Percentiles rank a stretch among this genome's conserved stretches.
phyloP scores from a whole-genome alignment of 2,329 filamentous ascomycete species.

The Calycina marina region DNA sequence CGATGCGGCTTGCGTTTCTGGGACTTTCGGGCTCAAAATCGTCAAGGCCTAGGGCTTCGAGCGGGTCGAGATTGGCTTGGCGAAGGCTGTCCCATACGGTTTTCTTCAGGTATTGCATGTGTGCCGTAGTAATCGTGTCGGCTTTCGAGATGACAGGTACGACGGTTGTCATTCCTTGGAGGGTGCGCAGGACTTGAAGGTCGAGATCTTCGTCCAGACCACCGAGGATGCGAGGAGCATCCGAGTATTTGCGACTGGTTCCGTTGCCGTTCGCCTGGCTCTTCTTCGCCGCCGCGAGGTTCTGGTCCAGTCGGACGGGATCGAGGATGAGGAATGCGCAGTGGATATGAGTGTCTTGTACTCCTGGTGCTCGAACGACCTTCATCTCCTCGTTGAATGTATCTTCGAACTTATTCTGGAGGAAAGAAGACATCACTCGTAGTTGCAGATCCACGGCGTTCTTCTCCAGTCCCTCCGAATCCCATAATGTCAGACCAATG shows the following conservation, averaged over 20 bases:
- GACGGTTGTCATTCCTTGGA: conserved; percentile 88
- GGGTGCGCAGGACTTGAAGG: conserved; percentile 71
- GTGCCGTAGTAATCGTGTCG: conserved; percentile 86
- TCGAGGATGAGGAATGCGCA: conserved; percentile 88
- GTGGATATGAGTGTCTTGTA: conserved; percentile 93
- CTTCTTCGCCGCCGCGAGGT: conserved; percentile 53
- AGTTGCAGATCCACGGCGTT: conserved; percentile 90
- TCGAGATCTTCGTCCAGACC: conserved; percentile 80
- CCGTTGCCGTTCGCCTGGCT: conserved; percentile 32
- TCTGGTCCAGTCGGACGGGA: conserved; percentile 70
- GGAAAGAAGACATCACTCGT: conserved; percentile 76
- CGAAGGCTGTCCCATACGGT: conserved; percentile 82
- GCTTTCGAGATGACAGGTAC: conserved; percentile 94
- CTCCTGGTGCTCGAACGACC: conserved; percentile 81
- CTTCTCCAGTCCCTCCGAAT: conserved; percentile 89
- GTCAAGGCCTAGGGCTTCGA: conserved; percentile 74
- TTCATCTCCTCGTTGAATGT: conserved; percentile 97
- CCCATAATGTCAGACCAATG: conserved; percentile 88
- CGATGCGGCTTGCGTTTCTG: conserved; percentile 31
- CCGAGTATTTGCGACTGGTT: conserved; percentile 33
- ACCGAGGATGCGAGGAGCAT: conserved; percentile 36
- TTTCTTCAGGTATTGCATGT: conserved; percentile 87
- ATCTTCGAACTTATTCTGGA: conserved; percentile 97
- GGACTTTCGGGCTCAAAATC: conserved; percentile 50
- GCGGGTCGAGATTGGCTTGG: conserved; percentile 70